A percentile compares a stretch with the other conserved stretches of the same genome.
Evolutionary conservation across 2,329 filamentous ascomycete species (phyloP).

Genomic region (Rachicladosporium sp.): DNA sequence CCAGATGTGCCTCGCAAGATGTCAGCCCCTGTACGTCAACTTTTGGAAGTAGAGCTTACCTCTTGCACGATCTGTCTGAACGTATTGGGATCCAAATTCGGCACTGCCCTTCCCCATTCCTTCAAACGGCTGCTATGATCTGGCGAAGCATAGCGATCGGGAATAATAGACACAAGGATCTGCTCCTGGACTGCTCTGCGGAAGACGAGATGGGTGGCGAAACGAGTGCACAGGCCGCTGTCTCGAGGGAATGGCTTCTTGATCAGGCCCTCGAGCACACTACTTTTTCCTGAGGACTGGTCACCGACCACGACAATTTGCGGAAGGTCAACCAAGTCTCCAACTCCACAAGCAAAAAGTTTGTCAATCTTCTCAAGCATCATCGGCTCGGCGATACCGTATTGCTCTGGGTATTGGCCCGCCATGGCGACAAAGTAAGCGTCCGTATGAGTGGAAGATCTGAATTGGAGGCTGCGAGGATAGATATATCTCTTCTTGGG

Average conservation of each 20-base stretch:
- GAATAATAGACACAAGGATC: neutral
- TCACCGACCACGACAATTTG: slow-evolving; percentile 46
- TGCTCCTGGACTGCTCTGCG: slow-evolving; percentile 4
- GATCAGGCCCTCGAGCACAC: slow-evolving; percentile 51
- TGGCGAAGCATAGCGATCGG: neutral
- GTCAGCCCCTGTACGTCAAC: neutral
- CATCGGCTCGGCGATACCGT: slow-evolving; percentile 3
- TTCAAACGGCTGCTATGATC: slow-evolving; percentile 4
- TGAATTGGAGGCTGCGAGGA: too few relatives aligned
- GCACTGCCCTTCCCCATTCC: slow-evolving; percentile 6
- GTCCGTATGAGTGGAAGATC: too few relatives aligned
- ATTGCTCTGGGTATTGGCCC: neutral
- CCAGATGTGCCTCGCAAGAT: neutral
- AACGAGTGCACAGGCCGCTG: slow-evolving; percentile 42
- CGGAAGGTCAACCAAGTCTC: slow-evolving; percentile 20
- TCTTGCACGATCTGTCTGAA: slow-evolving; percentile 15
- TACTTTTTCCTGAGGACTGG: slow-evolving; percentile 49
- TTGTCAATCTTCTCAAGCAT: slow-evolving; percentile 44
- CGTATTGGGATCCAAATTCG: slow-evolving; percentile 8
- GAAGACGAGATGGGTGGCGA: slow-evolving; percentile 19
- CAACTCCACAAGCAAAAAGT: slow-evolving; percentile 37
- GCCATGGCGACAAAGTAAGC: too few relatives aligned
- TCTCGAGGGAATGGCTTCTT: slow-evolving; percentile 42
- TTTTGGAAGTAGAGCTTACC: slow-evolving; percentile 4
- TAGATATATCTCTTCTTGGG: too few relatives aligned